Evolutionary conservation across 768 basidiomycete species (phyloP), one percentile per base, ranked within the genome.

Genomic region (Pleurotus tuber-regium): DNA sequence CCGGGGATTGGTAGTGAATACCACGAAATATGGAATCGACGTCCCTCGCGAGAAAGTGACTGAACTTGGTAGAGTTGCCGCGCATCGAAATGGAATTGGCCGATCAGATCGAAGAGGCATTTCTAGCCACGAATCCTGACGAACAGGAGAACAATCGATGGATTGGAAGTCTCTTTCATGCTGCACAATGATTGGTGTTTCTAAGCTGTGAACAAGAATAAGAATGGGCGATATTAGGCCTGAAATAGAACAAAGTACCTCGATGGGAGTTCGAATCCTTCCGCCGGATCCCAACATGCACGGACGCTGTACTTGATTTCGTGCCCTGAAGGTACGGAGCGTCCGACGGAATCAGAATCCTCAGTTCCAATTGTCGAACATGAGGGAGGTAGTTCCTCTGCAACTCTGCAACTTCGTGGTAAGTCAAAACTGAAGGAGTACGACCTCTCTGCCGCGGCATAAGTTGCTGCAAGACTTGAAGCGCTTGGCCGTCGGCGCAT

Each of bases 21-120:
- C 83, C 46, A 87, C 84, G 59, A 82, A 89, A 59, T 82, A 88
- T 10, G 86, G 80, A 54, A 89, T 77, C n/a, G 76, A 77, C 14
- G 74, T 75, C 21, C 75, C 63, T 24, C 87, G 84, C 57, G 80
- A 73, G 67, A 87, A 87, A 3, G 76, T 77, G 10, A 79, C 71
- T 12, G 79, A 74, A 21, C 75, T 76, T 18, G 87, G 87, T 25
- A 89, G 66, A 47, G 86, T 86, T 18, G 88, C 87, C 19, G 82
- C 86, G 63, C 84, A 86, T 30, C 73, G 76, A 61, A 85, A 82
- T 3, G 86, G 80, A 19, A 87, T 74, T 0, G 75, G 73, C 21
- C 85, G 77, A 59, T 87, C 86, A 1, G 81, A 69, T 51, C 73
- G 76, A 35, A 89, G 65, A 29, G 84, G 81, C 64, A 85, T 78